Conservation (phyloP, 176 grass and related monocot genomes). For the Microstegium vimineum region DNA sequence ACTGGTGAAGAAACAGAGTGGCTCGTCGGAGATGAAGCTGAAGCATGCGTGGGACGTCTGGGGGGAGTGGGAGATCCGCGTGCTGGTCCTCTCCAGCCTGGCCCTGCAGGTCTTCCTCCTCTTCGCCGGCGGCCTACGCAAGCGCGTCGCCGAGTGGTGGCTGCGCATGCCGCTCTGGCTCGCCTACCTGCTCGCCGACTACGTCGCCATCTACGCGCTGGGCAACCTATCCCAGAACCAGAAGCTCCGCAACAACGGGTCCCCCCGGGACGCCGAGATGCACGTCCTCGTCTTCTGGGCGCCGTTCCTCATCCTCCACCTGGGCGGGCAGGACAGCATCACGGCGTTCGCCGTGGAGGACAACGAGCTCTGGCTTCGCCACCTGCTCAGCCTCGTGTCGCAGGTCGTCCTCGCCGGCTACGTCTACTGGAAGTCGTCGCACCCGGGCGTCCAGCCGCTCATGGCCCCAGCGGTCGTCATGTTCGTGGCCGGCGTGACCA, state of each 20-base stretch:
- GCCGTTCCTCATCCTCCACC: constrained; percentile 39
- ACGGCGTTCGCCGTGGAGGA: constrained; percentile 41
- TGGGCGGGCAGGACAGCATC: constrained; percentile 39
- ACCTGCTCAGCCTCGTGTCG: constrained; percentile 31
- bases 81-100: constrained; percentile 31
- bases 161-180: constrained; percentile 34
- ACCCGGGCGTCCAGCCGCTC: constrained; percentile 18
- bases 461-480: constrained; percentile 27
- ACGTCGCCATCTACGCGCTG: constrained; percentile 37
- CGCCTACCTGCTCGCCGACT: constrained; percentile 47
- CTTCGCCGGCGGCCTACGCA: constrained; percentile 32
- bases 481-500: constrained; percentile 43
- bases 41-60: neutral
- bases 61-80: constrained; percentile 37
- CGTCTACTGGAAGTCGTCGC: constrained; percentile 49
- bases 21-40: neutral
- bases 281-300: constrained; percentile 29
- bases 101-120: constrained; percentile 46
- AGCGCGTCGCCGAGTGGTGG: constrained; percentile 18
- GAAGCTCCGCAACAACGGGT: neutral
- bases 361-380: constrained; percentile 42
- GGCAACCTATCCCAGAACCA: constrained; percentile 40
- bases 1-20: too few relatives aligned
- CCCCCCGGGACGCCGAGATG: neutral
- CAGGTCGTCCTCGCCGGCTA: constrained; percentile 43